Evolutionary conservation across 768 basidiomycete species (phyloP).

Genomic region (Trametes cubensis): DNA sequence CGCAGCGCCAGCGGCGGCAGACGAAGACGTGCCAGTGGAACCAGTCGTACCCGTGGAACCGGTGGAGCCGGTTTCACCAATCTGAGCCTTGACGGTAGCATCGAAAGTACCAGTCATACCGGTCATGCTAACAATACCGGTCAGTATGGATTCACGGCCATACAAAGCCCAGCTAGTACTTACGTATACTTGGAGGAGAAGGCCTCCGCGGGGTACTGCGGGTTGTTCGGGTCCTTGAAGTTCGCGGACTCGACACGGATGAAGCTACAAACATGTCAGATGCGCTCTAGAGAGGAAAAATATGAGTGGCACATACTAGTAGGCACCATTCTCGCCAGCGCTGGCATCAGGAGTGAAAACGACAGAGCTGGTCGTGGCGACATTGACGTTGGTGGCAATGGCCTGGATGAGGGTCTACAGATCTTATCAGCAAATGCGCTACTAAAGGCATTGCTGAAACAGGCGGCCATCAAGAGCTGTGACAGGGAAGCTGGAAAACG

Average conservation of each 20-base stretch:
- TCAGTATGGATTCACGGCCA: not conserved
- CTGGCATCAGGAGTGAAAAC: slow-evolving; percentile 52
- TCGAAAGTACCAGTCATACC: slow-evolving; percentile 76
- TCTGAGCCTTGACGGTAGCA: slow-evolving; percentile 53
- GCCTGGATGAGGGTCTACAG: slow-evolving; percentile 58
- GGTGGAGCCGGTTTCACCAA: slow-evolving; percentile 36
- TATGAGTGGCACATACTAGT: slow-evolving; percentile 51
- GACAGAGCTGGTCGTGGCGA: slow-evolving; percentile 49
- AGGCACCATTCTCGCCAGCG: slow-evolving; percentile 55
- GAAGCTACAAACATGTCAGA: slow-evolving; percentile 52
- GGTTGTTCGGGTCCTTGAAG: slow-evolving; percentile 52
- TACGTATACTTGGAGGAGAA: slow-evolving; percentile 84
- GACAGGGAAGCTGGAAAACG: not conserved
- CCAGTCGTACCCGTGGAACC: slow-evolving; percentile 36
- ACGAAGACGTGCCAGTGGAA: slow-evolving; percentile 58
- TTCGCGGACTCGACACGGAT: slow-evolving; percentile 69
- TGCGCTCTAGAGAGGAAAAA: not conserved
- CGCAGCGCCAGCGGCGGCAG: slow-evolving; percentile 39
- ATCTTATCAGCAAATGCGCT: slow-evolving; percentile 18
- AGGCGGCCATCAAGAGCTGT: no score
- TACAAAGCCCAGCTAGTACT: slow-evolving; percentile 28
- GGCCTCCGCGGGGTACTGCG: slow-evolving; percentile 62
- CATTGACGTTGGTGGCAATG: slow-evolving; percentile 52
- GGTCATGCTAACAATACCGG: slow-evolving; percentile 47
- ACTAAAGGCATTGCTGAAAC: not conserved